These are phyloP conservation scores for Vinca major DNA, from an alignment of 305 asterid genomes.

Conservation along the genomic window DNA sequence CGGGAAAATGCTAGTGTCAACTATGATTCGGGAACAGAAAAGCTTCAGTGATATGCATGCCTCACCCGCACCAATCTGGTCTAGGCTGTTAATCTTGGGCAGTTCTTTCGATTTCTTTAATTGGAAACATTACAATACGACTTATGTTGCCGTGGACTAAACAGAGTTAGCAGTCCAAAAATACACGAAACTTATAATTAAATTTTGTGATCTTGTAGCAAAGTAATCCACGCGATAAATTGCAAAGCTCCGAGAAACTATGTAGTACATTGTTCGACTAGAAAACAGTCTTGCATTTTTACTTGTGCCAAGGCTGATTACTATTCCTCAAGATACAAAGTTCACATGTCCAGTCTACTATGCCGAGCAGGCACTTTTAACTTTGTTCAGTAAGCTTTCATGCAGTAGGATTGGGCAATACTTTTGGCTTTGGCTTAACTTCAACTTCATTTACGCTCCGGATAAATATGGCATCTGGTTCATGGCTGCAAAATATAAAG, in stretches of 20 bases:
- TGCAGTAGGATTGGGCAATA: constrained; percentile 48
- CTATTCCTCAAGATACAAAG: too few relatives aligned
- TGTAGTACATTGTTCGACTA: too few relatives aligned
- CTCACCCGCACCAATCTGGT: too few relatives aligned
- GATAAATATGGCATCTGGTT: constrained; percentile 69
- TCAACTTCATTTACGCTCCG: constrained; percentile 89
- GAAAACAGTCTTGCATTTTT: constrained; percentile 7
- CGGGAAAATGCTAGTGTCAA: too few relatives aligned
- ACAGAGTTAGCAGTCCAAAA: not conserved
- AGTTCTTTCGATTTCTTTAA: too few relatives aligned
- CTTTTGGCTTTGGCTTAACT: constrained; percentile 89
- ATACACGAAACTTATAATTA: not conserved
- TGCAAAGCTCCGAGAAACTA: not conserved
- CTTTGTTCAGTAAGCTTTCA: constrained; percentile 18
- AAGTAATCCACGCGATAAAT: not conserved
- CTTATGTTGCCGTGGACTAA: not conserved
- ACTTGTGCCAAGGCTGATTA: not conserved
- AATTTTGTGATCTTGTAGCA: not conserved
- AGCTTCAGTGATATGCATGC: too few relatives aligned
- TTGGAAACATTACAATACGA: not conserved
- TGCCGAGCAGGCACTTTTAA: too few relatives aligned
- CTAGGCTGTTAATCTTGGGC: too few relatives aligned
- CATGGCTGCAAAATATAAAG: constrained; percentile 50
- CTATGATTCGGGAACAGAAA: too few relatives aligned
- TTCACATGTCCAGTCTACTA: too few relatives aligned